Evolutionary conservation across 2,329 filamentous ascomycete species (phyloP).

Genomic region (Mycosphaerelloides madeirae): DNA sequence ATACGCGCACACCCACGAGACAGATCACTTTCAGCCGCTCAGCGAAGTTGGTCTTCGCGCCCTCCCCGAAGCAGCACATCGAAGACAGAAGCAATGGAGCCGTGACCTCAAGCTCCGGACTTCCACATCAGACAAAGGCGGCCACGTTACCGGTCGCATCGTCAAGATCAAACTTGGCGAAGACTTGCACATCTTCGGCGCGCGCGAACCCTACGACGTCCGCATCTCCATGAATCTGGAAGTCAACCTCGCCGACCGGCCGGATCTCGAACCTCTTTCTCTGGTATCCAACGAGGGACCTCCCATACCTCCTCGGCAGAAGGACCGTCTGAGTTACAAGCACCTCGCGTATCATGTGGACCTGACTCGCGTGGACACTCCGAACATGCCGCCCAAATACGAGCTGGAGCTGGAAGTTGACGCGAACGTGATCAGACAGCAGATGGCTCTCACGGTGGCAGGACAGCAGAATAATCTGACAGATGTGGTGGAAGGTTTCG

Average conservation of each 20-base stretch:
- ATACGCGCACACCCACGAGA: conserved; percentile 78
- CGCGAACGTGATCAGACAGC: conserved; percentile 59
- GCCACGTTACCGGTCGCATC: conserved; percentile 68
- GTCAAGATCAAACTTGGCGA: conserved; percentile 81
- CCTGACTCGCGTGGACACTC: conserved; percentile 75
- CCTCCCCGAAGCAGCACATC: conserved; percentile 48
- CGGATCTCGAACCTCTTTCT: conserved; percentile 52
- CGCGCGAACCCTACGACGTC: conserved; percentile 74
- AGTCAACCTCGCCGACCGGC: conserved; percentile 56
- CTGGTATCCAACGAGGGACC: conserved; percentile 48
- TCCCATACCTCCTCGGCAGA: conserved; percentile 45
- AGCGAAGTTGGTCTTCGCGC: conserved; percentile 54
- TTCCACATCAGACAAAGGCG: conserved; percentile 60
- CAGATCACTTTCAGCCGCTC: conserved; percentile 79
- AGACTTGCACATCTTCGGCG: conserved; percentile 79
- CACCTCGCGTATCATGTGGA: conserved; percentile 86
- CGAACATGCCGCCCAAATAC: conserved; percentile 58
- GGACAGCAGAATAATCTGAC: conserved; percentile 57
- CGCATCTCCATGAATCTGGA: conserved; percentile 93
- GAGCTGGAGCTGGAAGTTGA: conserved; percentile 76
- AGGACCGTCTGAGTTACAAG: conserved; percentile 86
- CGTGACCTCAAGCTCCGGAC: conserved; percentile 61
- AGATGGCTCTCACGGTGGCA: conserved; percentile 55
- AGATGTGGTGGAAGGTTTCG: conserved; percentile 65
- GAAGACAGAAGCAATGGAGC: conserved; percentile 43